These are phyloP conservation scores for Botryotinia globosa DNA, from an alignment of 2,329 filamentous ascomycete genomes.

Conservation along the genomic window DNA sequence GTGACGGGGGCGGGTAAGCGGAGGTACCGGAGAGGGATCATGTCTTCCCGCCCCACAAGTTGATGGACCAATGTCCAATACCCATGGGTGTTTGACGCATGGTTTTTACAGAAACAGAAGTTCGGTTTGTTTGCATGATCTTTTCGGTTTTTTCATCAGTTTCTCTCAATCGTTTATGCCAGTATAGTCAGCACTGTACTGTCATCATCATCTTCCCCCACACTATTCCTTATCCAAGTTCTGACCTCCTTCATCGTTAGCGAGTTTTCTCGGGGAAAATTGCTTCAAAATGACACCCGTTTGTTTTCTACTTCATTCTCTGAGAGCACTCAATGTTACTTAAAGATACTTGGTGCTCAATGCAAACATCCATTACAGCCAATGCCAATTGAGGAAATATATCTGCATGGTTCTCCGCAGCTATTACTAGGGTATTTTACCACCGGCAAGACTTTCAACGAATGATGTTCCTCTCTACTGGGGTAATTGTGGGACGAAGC, in stretches of 20 bases:
- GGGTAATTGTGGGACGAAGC: background rate
- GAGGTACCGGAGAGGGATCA: background rate
- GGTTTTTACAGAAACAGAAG: background rate
- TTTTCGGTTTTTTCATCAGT: background rate
- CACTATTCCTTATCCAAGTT: background rate
- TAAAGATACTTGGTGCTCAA: background rate
- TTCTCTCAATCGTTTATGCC: background rate
- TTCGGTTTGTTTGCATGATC: background rate
- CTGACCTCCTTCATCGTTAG: background rate
- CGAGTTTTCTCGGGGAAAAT: background rate
- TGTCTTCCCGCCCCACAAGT: background rate
- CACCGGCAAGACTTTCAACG: background rate
- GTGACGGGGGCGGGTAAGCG: background rate
- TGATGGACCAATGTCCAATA: conserved; percentile 1
- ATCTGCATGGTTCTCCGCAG: conserved; percentile 15
- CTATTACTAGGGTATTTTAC: background rate
- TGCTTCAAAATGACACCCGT: background rate
- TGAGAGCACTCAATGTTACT: background rate
- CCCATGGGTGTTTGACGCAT: background rate
- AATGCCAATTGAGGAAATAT: background rate
- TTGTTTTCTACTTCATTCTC: background rate
- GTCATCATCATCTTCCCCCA: background rate
- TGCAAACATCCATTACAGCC: background rate
- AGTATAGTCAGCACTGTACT: background rate
- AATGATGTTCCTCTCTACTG: background rate